Evolutionary conservation across 805 yeast genomes (phyloP).

Genomic region (Candida qinlingensis): DNA sequence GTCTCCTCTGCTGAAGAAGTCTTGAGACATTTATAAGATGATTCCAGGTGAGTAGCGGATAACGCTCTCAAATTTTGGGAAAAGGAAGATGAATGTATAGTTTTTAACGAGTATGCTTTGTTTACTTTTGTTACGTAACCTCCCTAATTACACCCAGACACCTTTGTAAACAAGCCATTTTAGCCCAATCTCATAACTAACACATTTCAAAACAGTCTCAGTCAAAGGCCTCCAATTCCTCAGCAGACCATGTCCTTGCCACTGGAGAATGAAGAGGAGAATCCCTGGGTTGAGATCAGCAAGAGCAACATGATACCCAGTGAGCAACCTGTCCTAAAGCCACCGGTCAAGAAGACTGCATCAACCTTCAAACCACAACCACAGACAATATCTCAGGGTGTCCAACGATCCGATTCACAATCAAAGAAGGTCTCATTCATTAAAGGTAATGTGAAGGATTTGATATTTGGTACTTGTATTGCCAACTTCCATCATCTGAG

Average conservation of each 20-base stretch:
- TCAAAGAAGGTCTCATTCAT: conserved; percentile 18
- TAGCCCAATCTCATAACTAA: too few species aligned
- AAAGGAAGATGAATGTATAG: too few species aligned
- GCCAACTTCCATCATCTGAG: conserved; percentile 90
- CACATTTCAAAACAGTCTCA: neutral
- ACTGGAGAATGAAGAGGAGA: conserved; percentile 4
- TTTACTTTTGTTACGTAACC: neutral
- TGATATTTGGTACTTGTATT: conserved; percentile 78
- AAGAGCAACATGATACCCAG: neutral
- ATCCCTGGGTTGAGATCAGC: conserved; percentile 20
- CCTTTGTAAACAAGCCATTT: neutral
- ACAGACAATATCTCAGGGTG: conserved; percentile 4
- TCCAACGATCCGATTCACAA: conserved; percentile 1
- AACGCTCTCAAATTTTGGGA: too few species aligned
- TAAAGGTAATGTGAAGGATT: conserved; percentile 17
- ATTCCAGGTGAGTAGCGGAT: neutral
- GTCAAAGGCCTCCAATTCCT: neutral
- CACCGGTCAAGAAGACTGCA: neutral
- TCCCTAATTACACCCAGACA: neutral
- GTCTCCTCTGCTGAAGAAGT: conserved; percentile 31
- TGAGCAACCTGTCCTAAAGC: neutral
- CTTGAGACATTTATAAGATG: conserved; percentile 24
- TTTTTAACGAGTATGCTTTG: neutral
- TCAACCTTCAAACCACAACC: neutral
- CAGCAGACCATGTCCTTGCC: neutral